Evolutionary conservation across 169 alveolate genomes (phyloP).

Genomic region (Plasmodium vinckei): DNA sequence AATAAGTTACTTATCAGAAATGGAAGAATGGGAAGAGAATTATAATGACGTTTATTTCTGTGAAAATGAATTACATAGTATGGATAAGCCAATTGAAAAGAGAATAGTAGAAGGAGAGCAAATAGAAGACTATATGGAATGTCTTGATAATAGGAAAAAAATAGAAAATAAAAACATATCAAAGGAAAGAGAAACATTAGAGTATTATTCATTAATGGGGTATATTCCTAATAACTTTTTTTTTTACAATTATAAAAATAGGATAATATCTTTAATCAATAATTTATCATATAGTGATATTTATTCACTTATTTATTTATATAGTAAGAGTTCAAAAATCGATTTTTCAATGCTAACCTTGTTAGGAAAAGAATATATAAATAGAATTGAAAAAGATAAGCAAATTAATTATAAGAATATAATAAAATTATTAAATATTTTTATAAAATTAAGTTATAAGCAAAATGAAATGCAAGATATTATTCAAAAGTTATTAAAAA

Average conservation of each 20-base stretch:
- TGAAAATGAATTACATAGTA: not conserved
- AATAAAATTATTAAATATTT: conserved; percentile 64
- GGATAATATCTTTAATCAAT: conserved; percentile 29
- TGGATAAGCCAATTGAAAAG: no score
- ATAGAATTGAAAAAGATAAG: conserved; percentile 31
- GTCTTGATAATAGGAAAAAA: not conserved
- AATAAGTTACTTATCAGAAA: conserved; percentile 17
- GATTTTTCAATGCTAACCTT: conserved; percentile 8
- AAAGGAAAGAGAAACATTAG: not conserved
- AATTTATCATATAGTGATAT: conserved; percentile 22
- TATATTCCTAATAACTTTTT: conserved; percentile 65
- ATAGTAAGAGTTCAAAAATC: conserved; percentile 1
- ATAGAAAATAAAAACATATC: not conserved
- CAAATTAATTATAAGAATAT: conserved; percentile 33
- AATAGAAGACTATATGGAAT: not conserved
- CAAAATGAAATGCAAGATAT: not conserved
- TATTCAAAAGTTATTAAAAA: conserved; percentile 8
- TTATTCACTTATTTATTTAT: conserved; percentile 34
- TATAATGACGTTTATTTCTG: not conserved
- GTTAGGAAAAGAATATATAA: conserved; percentile 48
- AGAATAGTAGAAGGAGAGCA: not conserved
- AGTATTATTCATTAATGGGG: conserved; percentile 45
- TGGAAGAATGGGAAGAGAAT: not conserved
- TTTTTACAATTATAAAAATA: conserved; percentile 33
- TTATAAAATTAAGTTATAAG: conserved; percentile 46